Base-by-base conservation (phyloP, 257 asterid species). In the Nyctanthes arbortristis region DNA sequence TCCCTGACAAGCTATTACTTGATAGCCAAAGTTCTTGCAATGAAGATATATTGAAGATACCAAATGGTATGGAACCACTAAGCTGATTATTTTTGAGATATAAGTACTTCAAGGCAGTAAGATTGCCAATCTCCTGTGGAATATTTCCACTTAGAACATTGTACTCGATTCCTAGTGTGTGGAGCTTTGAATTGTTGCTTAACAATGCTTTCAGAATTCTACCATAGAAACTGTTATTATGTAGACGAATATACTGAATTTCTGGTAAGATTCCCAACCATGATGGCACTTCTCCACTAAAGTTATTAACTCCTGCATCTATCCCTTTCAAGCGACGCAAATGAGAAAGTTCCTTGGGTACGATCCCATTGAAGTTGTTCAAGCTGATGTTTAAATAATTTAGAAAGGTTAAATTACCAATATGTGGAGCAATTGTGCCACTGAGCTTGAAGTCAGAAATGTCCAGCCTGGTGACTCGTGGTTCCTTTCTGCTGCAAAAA, bases 401-500 rank as follows among this genome's bases (percentile, higher is more conserved):
- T 22, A 76, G 65, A 59, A 47, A 59, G 8, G 76, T 31, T 8
- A 76, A 70, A 47, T 71, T 66, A 14, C 81, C 81, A 6, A 76
- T 1, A 31, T 61, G 64, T 12, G 81, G 54, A 37, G 70, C 20
- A 47, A 71, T 66, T n/a, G 66, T 36, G 31, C 76, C 76, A 8
- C n/a, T 47, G 13, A 76, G 67, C 9, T 25, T 7, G 28, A 30
- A 59, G 39, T 29, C 24, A 2, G 76, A 76, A 35, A 76, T 35
- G 47, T 76, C 58, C 28, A 76, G 9, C 16, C 65, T 35, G 10
- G 57, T 47, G 45, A 75, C 70, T 56, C 76, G 36, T 14, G 39
- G 73, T 25, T 68, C 43, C 12, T 8, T n/a, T n/a, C n/a, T 1
- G 61, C 61, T 55, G 71, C 88, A 85, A 14, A 78, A 16, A 63